Evolutionary conservation across 169 alveolate genomes (phyloP).

Genomic region (Eimeria sp.): DNA sequence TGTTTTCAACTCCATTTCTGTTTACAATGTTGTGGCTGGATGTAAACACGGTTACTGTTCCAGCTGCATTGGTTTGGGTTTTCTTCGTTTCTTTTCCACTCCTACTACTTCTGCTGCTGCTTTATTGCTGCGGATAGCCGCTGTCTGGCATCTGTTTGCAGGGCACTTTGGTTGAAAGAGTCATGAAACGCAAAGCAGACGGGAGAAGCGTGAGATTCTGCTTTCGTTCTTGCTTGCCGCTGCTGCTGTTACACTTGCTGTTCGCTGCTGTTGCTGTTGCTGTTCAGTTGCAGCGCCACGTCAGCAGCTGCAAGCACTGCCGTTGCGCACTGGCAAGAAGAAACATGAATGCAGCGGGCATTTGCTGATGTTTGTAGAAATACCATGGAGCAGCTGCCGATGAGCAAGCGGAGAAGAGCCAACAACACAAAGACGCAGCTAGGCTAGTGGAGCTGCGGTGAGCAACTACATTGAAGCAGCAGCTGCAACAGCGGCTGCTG

Average conservation of each 20-base stretch:
- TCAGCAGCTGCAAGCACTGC: not conserved
- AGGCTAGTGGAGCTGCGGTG: slow-evolving; percentile 48
- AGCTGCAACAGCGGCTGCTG: not conserved
- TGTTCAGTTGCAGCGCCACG: not conserved
- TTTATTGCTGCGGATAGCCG: not conserved
- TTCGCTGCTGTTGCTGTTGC: not conserved
- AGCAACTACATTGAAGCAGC: not conserved
- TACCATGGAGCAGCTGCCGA: not conserved
- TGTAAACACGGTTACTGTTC: not conserved
- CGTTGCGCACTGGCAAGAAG: not conserved
- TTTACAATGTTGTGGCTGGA: not conserved
- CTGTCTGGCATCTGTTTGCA: not conserved
- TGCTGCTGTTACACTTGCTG: not conserved
- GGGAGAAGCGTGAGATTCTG: not conserved
- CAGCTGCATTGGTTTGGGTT: not conserved
- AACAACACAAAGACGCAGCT: not conserved
- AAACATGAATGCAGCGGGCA: not conserved
- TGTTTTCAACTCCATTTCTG: not conserved
- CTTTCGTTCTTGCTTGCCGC: not conserved
- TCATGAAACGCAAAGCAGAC: slow-evolving; percentile 2
- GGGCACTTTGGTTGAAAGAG: slow-evolving; percentile 32
- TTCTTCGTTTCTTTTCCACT: not conserved
- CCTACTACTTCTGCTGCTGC: not conserved
- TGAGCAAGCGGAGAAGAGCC: not conserved
- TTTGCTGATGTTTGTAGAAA: not conserved